phyloP scores from a whole-genome alignment of 2,329 filamentous ascomycete genomes.

The Xylaria sp. region DNA sequence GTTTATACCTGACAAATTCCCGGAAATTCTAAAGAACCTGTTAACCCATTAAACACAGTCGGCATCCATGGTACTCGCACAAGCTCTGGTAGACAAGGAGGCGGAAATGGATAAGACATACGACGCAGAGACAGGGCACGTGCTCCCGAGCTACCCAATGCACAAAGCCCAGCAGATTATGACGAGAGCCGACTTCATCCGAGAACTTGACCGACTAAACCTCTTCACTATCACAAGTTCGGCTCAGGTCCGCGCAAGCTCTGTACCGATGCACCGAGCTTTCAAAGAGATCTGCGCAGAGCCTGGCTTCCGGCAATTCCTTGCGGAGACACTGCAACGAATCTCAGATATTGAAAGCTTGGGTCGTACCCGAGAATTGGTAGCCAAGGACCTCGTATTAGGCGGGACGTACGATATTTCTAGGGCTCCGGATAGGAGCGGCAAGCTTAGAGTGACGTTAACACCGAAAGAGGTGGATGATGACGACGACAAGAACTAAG shows the following conservation, averaged over 20 bases:
- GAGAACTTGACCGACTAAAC: slow-evolving; percentile 91
- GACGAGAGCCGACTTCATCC: slow-evolving; percentile 95
- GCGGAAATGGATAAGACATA: slow-evolving; percentile 73
- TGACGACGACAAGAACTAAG: slow-evolving; percentile 36
- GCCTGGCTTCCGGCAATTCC: slow-evolving; percentile 81
- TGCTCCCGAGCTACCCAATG: slow-evolving; percentile 82
- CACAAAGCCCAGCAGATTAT: slow-evolving; percentile 90
- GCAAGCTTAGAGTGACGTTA: slow-evolving; percentile 54
- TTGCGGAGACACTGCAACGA: slow-evolving; percentile 83
- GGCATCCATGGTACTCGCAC: slow-evolving; percentile 92
- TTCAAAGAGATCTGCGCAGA: slow-evolving; percentile 84
- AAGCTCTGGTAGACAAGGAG: slow-evolving; percentile 87
- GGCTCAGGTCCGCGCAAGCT: slow-evolving; percentile 89
- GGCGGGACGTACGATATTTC: slow-evolving; percentile 80
- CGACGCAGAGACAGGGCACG: slow-evolving; percentile 73
- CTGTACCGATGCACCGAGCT: slow-evolving; percentile 94
- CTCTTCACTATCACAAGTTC: slow-evolving; percentile 92
- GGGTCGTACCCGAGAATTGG: slow-evolving; percentile 91
- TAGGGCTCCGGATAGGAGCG: slow-evolving; percentile 47
- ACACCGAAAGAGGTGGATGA: slow-evolving; percentile 56
- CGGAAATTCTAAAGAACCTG: not conserved
- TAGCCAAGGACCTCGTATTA: slow-evolving; percentile 91
- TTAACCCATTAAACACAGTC: slow-evolving; percentile 62
- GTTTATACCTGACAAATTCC: slow-evolving; percentile 51
- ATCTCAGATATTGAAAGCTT: slow-evolving; percentile 95